Evolutionary conservation across 139 green algal species (phyloP).

Genomic region (Volvox reticuliferus): DNA sequence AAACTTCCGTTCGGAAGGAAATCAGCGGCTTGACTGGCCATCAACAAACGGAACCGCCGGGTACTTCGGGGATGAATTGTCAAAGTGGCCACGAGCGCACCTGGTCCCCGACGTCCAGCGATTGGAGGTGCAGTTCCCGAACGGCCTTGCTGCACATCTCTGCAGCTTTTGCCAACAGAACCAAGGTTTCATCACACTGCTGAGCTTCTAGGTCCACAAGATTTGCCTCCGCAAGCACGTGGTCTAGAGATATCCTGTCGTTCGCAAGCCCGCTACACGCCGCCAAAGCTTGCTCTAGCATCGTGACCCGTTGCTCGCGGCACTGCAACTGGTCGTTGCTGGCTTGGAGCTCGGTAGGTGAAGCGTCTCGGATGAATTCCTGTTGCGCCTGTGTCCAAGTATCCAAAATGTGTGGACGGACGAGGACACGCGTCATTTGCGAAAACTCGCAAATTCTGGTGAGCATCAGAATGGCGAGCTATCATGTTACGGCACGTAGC

Average conservation of each 20-base stretch:
- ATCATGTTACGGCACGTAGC: no score
- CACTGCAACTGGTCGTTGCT: slow-evolving; percentile 1
- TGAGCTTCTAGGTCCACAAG: not conserved
- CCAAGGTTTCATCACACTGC: not conserved
- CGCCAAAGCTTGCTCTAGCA: slow-evolving; percentile 9
- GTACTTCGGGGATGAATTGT: no score
- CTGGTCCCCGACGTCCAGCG: not conserved
- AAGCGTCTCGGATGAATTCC: not conserved
- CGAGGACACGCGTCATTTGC: no score
- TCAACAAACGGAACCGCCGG: no score
- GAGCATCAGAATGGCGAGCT: no score
- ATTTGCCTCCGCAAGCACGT: not conserved
- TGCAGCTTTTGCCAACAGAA: not conserved
- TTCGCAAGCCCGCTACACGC: not conserved
- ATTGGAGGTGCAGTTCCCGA: not conserved
- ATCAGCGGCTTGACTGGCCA: no score
- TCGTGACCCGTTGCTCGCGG: not conserved
- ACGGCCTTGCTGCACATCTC: not conserved
- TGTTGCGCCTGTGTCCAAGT: not conserved
- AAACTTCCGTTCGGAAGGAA: no score
- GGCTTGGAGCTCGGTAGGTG: slow-evolving; percentile 25
- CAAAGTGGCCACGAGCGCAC: not conserved
- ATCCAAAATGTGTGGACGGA: no score
- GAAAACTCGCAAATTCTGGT: no score
- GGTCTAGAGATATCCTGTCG: not conserved